Conservation (phyloP, 371 early-diverging fungal species). For the Encephalitozoon intestinalis region DNA sequence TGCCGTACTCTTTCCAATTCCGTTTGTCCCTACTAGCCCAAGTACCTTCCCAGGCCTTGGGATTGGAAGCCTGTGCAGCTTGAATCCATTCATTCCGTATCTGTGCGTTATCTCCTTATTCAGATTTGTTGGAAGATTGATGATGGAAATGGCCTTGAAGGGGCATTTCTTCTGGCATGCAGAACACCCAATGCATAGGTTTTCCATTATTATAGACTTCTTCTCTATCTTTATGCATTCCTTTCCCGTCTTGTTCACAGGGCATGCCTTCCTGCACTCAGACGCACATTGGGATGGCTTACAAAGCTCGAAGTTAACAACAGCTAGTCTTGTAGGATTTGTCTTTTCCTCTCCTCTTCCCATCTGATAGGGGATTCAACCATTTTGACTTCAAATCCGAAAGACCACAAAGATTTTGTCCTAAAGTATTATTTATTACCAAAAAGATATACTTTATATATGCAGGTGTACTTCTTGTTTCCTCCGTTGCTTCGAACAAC, state of each 20-base stretch:
- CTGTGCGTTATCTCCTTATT: conserved; percentile 89
- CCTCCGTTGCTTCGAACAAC: conserved; percentile 48
- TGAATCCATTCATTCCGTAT: conserved; percentile 94
- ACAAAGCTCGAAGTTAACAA: conserved; percentile 89
- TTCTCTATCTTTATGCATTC: conserved; percentile 62
- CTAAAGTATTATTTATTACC: conserved; percentile 23
- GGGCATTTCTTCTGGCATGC: conserved; percentile 98
- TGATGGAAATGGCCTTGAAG: conserved; percentile 89
- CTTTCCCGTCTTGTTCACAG: conserved; percentile 72
- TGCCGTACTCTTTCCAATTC: conserved; percentile 91
- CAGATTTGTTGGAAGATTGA: conserved; percentile 94
- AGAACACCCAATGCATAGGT: conserved; percentile 96
- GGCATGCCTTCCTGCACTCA: conserved; percentile 83
- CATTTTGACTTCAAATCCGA: neutral
- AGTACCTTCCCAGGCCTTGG: conserved; percentile 92
- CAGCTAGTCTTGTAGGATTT: conserved; percentile 80
- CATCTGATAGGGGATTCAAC: neutral
- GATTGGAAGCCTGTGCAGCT: conserved; percentile 91
- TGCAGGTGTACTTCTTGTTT: conserved; percentile 41
- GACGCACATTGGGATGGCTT: conserved; percentile 96
- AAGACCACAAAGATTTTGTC: neutral
- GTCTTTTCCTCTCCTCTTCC: neutral
- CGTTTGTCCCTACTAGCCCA: conserved; percentile 96
- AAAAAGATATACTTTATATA: conserved; percentile 55
- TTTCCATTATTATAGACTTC: conserved; percentile 75